Conservation (phyloP, 2,329 filamentous ascomycete species). For the Aspergillus vadensis region DNA sequence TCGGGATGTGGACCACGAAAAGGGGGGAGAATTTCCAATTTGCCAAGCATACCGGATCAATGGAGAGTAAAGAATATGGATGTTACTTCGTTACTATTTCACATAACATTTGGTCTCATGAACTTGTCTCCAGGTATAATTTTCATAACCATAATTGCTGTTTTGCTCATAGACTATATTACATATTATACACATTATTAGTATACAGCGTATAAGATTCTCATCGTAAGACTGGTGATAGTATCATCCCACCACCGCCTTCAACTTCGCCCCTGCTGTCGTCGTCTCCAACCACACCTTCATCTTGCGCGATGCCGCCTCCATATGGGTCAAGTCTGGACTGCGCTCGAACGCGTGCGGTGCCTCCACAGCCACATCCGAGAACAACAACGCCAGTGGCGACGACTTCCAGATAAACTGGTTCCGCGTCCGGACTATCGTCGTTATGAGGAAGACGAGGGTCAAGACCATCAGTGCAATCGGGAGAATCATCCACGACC, state of each 20-base stretch:
- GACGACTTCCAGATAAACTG: constrained; percentile 33
- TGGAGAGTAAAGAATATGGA: no score
- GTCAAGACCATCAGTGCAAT: constrained; percentile 46
- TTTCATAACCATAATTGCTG: no score
- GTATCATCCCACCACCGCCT: constrained; percentile 7
- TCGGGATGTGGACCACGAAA: not conserved
- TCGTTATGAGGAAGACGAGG: constrained; percentile 52
- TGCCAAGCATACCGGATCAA: not conserved
- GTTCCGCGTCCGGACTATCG: constrained; percentile 25
- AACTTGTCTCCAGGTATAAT: no score
- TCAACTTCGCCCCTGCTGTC: constrained; percentile 19
- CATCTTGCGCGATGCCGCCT: constrained; percentile 24
- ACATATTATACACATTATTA: no score
- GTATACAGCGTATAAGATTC: no score
- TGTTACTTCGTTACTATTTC: no score
- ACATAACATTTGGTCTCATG: no score
- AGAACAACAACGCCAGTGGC: constrained; percentile 27
- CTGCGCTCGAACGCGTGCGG: constrained; percentile 11
- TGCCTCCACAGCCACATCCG: constrained; percentile 22
- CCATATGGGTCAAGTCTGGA: constrained; percentile 27
- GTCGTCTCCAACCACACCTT: constrained; percentile 27
- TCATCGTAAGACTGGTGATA: no score
- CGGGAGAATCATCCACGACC: constrained; percentile 28
- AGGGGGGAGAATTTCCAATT: not conserved
- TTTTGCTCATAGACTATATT: no score